Evolutionary conservation across 257 asterid species (phyloP).

Genomic region (Nicotiana tabacum): DNA sequence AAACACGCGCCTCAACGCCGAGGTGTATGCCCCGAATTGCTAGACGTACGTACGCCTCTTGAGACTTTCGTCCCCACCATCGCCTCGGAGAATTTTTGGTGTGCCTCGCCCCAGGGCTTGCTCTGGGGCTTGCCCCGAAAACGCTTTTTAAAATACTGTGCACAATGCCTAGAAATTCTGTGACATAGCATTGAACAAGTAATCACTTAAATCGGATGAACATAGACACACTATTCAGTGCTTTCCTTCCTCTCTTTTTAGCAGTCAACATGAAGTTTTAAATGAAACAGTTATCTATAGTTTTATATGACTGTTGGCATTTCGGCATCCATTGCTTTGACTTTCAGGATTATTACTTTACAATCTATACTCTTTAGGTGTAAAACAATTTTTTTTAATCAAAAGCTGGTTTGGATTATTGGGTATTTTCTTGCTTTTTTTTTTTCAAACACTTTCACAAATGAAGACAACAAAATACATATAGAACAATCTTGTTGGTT

Average conservation of each 20-base stretch:
- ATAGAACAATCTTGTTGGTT: not conserved
- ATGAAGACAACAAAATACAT: not conserved
- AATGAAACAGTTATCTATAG: not conserved
- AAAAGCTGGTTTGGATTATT: not conserved
- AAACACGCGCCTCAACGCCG: too few relatives aligned
- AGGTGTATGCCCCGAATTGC: too few relatives aligned
- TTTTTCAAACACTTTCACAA: not conserved
- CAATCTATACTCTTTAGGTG: not conserved
- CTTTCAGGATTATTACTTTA: not conserved
- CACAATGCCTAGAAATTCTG: not conserved
- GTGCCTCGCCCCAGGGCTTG: too few relatives aligned
- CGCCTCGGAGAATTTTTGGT: too few relatives aligned
- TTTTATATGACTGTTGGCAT: not conserved
- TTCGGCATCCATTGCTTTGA: not conserved
- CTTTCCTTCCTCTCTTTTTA: not conserved
- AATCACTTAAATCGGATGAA: not conserved
- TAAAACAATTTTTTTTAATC: not conserved
- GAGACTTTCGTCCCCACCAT: too few relatives aligned
- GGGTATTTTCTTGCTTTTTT: not conserved
- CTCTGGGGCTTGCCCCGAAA: too few relatives aligned
- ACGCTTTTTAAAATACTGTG: too few relatives aligned
- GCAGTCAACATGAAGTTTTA: not conserved
- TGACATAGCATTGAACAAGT: not conserved
- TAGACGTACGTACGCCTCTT: too few relatives aligned
- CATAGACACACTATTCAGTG: not conserved